Percentiles rank a stretch among this genome's conserved stretches.
Evolutionary conservation across 169 alveolate species (phyloP).

Genomic region (Eimeria tenella): DNA sequence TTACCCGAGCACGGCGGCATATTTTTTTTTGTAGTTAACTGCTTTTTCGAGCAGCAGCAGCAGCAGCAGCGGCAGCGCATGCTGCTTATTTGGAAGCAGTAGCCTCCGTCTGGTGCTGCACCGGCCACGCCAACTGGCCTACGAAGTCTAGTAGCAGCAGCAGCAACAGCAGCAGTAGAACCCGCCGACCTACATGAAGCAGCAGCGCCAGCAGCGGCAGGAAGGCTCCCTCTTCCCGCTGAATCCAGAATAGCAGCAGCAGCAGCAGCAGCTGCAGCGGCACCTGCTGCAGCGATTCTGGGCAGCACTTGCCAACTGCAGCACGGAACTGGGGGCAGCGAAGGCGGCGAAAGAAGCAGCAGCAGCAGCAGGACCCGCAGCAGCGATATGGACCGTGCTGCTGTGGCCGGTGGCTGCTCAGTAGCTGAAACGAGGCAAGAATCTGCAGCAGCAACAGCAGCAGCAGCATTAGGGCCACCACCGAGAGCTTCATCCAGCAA

Average conservation of each 20-base stretch:
- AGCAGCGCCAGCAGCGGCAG: conserved; percentile 19
- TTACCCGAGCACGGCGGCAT: background rate
- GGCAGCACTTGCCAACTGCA: background rate
- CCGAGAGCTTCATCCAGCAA: conserved; percentile 1
- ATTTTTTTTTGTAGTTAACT: background rate
- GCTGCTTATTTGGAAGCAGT: background rate
- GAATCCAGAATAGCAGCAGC: background rate
- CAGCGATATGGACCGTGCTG: conserved; percentile 29
- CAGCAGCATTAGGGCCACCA: conserved; percentile 4
- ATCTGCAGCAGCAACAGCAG: conserved; percentile 52
- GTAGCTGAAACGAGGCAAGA: background rate
- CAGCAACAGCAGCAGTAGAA: background rate
- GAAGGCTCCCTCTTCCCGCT: background rate
- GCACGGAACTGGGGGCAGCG: background rate
- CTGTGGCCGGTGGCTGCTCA: conserved; percentile 20
- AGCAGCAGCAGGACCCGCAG: conserved; percentile 36
- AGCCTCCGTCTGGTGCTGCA: background rate
- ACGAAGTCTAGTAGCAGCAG: background rate
- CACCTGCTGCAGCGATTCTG: background rate
- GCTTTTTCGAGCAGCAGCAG: background rate
- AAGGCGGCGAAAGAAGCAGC: background rate
- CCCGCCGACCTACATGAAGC: background rate
- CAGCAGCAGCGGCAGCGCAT: background rate
- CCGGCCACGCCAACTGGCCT: background rate
- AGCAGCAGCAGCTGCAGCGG: conserved; percentile 46